A percentile compares a stretch with the other conserved stretches of the same genome.
Evolutionary conservation across 345 rosid species (phyloP).

Genomic region (Hirschfeldia incana): DNA sequence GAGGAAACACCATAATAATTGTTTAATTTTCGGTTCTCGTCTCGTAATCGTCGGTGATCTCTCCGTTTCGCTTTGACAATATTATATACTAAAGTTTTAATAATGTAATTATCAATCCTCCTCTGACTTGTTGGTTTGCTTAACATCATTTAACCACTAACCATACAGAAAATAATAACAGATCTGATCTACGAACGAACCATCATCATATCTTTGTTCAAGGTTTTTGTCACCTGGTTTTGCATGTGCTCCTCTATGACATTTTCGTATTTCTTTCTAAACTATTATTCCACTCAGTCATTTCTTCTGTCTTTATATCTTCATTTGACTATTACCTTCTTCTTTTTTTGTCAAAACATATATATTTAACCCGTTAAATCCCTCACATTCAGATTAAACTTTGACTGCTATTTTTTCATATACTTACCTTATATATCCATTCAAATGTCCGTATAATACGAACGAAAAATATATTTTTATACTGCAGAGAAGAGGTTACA

Average conservation of each 20-base stretch:
- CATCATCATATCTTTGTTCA: constrained; percentile 10
- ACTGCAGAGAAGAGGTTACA: not conserved
- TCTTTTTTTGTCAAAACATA: constrained; percentile 1
- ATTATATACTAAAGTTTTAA: not conserved
- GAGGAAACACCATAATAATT: constrained; percentile 32
- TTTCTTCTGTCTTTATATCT: not conserved
- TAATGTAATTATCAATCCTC: not conserved
- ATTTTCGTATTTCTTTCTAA: constrained; percentile 1
- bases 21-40: constrained; percentile 32
- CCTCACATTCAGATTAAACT: constrained; percentile 2
- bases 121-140: constrained; percentile 23
- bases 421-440: not conserved
- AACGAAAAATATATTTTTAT: not conserved
- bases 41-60: constrained; percentile 53
- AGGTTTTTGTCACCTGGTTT: constrained; percentile 15
- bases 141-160: not conserved
- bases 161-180: not conserved
- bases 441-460: not conserved
- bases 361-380: not conserved
- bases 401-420: not conserved
- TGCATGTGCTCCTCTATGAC: constrained; percentile 33
- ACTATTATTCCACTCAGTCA: not conserved
- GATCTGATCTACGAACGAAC: constrained; percentile 34
- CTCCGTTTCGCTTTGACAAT: constrained; percentile 35
- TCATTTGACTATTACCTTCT: not conserved